These are phyloP conservation scores for Collybiopsis luxurians DNA, from an alignment of 768 basidiomycete genomes.

Conservation along the genomic window DNA sequence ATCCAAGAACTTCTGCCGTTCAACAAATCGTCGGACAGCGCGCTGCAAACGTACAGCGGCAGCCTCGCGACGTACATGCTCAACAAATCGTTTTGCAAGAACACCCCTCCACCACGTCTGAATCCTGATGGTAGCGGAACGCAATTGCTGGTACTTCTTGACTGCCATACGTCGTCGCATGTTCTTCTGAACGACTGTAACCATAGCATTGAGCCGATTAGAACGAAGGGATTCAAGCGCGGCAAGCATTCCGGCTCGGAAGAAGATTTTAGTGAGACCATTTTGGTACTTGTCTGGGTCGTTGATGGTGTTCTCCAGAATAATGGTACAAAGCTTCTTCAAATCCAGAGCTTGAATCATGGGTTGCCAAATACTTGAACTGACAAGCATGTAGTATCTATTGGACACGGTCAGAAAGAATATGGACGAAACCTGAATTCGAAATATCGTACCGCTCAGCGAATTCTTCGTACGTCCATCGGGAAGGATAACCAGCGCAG, in stretches of 20 bases:
- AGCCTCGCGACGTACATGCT: constrained; percentile 66
- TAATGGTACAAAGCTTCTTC: constrained; percentile 74
- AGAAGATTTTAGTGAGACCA: constrained; percentile 98
- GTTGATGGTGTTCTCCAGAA: constrained; percentile 83
- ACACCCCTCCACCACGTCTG: constrained; percentile 97
- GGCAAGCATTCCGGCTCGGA: constrained; percentile 98
- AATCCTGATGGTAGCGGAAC: constrained; percentile 74
- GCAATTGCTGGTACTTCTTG: constrained; percentile 71
- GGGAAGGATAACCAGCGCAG: constrained; percentile 96
- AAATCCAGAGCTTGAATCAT: constrained; percentile 84
- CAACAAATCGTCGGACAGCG: constrained; percentile 66
- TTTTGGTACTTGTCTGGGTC: constrained; percentile 97
- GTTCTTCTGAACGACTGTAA: constrained; percentile 97
- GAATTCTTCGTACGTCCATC: constrained; percentile 99
- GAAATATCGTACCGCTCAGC: constrained; percentile 75
- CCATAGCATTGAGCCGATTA: constrained; percentile 83
- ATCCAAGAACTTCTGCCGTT: constrained; percentile 67
- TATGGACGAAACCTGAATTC: neutral
- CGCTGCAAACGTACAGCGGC: constrained; percentile 79
- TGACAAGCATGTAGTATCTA: constrained; percentile 97
- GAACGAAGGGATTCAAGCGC: constrained; percentile 90
- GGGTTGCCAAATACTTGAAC: constrained; percentile 81
- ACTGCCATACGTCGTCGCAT: constrained; percentile 84
- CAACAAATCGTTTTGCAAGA: constrained; percentile 68
- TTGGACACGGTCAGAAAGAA: constrained; percentile 14